Evolutionary conservation across 2,329 filamentous ascomycete species (phyloP), one percentile per base, ranked within the genome.

Genomic region (Aschersonia sp.): DNA sequence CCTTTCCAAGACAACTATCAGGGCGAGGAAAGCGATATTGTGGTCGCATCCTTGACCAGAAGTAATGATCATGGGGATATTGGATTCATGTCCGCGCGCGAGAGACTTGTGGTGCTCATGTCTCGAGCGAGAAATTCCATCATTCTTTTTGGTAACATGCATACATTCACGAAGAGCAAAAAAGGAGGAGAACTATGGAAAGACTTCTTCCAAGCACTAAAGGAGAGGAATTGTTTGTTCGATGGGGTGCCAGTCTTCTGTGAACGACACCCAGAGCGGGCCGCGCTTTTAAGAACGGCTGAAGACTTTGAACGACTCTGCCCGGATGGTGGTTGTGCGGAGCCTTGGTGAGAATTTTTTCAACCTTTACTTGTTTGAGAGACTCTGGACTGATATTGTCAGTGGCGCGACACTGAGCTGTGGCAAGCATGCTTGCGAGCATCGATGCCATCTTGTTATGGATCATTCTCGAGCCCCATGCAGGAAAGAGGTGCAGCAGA

Each of bases 11-110:
- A 88, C 51, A 88, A 88, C 51, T 89, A 84, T 49, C 84, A 88
- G 58, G 83, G 84, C 1, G 84, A 88, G 55, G 84, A 89, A 52
- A 79, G 76, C 39, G 77, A 87, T 1, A 81, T 89, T 12, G 79
- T 87, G 0, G 73, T 89, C 6, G 75, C 68, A 0, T 83, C 79
- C 0, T 59, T 88, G 9, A 85, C 81, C 0, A 66, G 84, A 5
- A 83, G 82, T 58, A 88, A 88, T 51, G 49, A 55, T 0, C 56
- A 57, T 0, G 73, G 76, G 0, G 78, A 87, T 1, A 84, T 87
- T 32, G 84, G 84, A 0, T 88, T 88, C 58, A 78, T 88, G 69
- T 57, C 66, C 0, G 68, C 79, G 0, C 76, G 76, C 0, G 75
- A 88, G 53, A 69, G 84, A 1, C 58, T 87, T 0, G 87, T 87